Percentiles rank a stretch among this genome's conserved stretches.
These are phyloP conservation scores for Solanum piurae DNA, from an alignment of 257 asterid genomes.

Conservation along the genomic window DNA sequence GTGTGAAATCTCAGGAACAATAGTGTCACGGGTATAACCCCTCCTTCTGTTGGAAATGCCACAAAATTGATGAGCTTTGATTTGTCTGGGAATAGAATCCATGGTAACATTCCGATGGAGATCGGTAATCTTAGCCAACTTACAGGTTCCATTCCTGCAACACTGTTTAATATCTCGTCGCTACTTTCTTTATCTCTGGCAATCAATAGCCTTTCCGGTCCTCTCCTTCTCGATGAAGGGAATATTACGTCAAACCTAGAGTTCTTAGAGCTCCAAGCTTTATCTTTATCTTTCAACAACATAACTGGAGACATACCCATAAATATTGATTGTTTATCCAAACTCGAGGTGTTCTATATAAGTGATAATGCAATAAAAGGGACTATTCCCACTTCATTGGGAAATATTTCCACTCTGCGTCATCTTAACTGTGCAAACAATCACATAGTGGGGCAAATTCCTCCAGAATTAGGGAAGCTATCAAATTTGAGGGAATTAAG, in stretches of 20 bases:
- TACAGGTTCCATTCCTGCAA: too few species aligned
- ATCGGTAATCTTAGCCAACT: too few species aligned
- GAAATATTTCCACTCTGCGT: neutral
- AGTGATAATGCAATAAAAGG: neutral
- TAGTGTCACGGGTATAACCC: too few species aligned
- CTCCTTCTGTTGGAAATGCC: too few species aligned
- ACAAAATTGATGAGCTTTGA: too few species aligned
- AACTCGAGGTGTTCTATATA: neutral
- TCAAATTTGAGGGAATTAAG: neutral
- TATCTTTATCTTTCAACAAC: neutral
- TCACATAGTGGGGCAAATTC: neutral
- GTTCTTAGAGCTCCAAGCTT: neutral
- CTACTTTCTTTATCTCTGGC: rapidly evolving
- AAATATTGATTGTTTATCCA: neutral
- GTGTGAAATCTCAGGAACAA: too few species aligned
- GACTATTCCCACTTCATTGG: neutral
- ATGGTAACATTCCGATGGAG: too few species aligned
- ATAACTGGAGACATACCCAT: neutral
- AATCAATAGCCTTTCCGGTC: neutral
- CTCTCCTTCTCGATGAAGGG: neutral
- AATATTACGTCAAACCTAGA: neutral
- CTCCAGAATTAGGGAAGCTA: neutral
- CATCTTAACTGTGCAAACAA: too few species aligned
- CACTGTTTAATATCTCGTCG: neutral
- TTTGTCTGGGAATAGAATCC: too few species aligned